Percentiles rank a stretch among this genome's conserved stretches.
phyloP scores from a whole-genome alignment of 306 rosid genomes.

The Vigna hirtella region DNA sequence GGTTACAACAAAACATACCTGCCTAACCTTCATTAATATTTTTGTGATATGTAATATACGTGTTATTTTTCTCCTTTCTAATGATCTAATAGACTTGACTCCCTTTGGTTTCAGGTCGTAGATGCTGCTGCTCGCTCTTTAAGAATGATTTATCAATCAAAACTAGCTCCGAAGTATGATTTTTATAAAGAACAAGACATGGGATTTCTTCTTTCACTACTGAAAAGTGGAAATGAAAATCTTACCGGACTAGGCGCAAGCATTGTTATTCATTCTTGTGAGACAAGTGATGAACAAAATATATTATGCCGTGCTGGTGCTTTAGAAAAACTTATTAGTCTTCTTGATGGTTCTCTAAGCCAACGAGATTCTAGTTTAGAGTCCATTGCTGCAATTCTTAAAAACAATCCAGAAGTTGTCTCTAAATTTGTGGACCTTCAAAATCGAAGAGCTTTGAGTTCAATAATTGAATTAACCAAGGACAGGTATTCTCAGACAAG shows the following conservation, averaged over 20 bases:
- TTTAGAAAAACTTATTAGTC: slow-evolving; percentile 67
- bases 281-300: slow-evolving; percentile 66
- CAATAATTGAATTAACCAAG: slow-evolving; percentile 76
- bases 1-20: slow-evolving; percentile 6
- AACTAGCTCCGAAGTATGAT: slow-evolving; percentile 87
- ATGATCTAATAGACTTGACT: slow-evolving; percentile 40
- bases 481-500: slow-evolving; percentile 80
- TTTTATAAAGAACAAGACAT: slow-evolving; percentile 64
- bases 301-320: slow-evolving; percentile 68
- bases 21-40: not conserved
- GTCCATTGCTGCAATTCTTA: slow-evolving; percentile 72
- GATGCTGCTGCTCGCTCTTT: slow-evolving; percentile 93
- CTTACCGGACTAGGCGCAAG: slow-evolving; percentile 91
- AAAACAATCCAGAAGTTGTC: slow-evolving; percentile 69
- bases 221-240: slow-evolving; percentile 77
- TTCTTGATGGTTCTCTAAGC: slow-evolving; percentile 79
- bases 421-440: slow-evolving; percentile 70
- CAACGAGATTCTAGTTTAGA: slow-evolving; percentile 94
- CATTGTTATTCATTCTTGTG: slow-evolving; percentile 82
- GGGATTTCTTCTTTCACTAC: slow-evolving; percentile 75
- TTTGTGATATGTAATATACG: not conserved
- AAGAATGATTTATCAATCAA: slow-evolving; percentile 90
- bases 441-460: slow-evolving; percentile 66
- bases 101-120: slow-evolving; percentile 72
- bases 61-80: not conserved